Base-by-base conservation (phyloP, 768 basidiomycete genomes). In the Amanita inopinata region DNA sequence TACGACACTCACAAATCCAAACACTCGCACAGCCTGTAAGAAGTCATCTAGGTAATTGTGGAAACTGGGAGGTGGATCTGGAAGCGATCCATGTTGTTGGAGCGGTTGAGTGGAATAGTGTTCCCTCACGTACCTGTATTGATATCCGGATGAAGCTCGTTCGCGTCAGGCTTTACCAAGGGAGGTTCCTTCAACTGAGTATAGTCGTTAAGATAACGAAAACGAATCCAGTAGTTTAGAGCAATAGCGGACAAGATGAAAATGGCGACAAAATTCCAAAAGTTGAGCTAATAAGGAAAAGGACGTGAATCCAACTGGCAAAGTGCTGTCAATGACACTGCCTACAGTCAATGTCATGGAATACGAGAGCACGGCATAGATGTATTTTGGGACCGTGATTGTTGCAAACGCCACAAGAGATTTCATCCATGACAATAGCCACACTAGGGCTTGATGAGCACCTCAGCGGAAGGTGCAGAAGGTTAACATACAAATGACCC, bases 21-120 rank as follows among this genome's bases (percentile, higher is more conserved):
- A 99, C 7, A 99, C 88, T 35, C 93, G 77, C 44, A 99, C 88
- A 8, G 96, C 96, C 52, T 93, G 84, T 42, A 98, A 62, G 58
- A 99, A 98, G 55, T 99, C 96, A 58, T 98, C 94, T 19, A 98
- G 71, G 53, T 98, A 98, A 54, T 94, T 93, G 58, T 94, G 92
- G 57, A 97, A 92, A 1, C 84, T 73, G 9, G 84, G 76, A 0
- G 78, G 75, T 10, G 79, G 68, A 40, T 84, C 80, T 53, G 69
- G 61, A 11, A 45, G 43, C 25, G 35, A 53, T 36, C 55, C 36
- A n/a, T 15, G 35, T 43, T 39, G 28, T n/a, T n/a, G n/a, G n/a
- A n/a, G n/a, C n/a, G n/a, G n/a, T n/a, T n/a, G n/a, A n/a, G n/a
- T n/a, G n/a, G n/a, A n/a, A n/a, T n/a, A n/a, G n/a, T n/a, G n/a